phyloP scores from a whole-genome alignment of 179 eudicot species.

The Kewa caespitosa region DNA sequence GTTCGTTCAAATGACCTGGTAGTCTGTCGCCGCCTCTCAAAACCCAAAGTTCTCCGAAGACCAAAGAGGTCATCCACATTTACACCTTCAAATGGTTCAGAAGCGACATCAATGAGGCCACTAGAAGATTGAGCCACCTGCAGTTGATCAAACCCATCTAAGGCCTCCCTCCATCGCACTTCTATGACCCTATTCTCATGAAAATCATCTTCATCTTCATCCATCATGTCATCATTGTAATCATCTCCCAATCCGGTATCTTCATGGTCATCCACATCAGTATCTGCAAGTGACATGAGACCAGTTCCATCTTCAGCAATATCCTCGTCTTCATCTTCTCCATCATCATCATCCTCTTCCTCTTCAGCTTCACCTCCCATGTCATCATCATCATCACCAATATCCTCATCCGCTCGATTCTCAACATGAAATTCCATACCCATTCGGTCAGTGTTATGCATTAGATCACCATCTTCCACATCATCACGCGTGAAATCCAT shows the following conservation, averaged over 20 bases:
- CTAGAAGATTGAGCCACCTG: slow-evolving; percentile 81
- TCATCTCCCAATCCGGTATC: slow-evolving; percentile 90
- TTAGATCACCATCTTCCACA: slow-evolving; percentile 67
- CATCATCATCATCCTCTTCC: slow-evolving; percentile 94
- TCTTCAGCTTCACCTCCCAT: slow-evolving; percentile 93
- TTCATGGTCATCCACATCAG: slow-evolving; percentile 95
- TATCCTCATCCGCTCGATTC: slow-evolving; percentile 69
- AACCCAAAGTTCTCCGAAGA: slow-evolving; percentile 76
- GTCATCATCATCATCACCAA: slow-evolving; percentile 95
- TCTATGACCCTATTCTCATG: slow-evolving; percentile 91
- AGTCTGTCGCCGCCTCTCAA: slow-evolving; percentile 85
- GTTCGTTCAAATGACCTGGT: slow-evolving; percentile 71
- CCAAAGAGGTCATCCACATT: slow-evolving; percentile 97
- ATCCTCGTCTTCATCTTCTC: slow-evolving; percentile 94
- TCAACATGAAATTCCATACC: slow-evolving; percentile 83
- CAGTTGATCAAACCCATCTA: slow-evolving; percentile 88
- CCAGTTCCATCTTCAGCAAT: slow-evolving; percentile 93
- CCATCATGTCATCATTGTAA: slow-evolving; percentile 88
- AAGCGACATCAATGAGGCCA: slow-evolving; percentile 73
- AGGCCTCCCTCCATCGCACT: slow-evolving; percentile 98
- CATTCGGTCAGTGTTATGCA: slow-evolving; percentile 52
- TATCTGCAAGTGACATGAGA: slow-evolving; percentile 92
- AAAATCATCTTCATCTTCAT: slow-evolving; percentile 94
- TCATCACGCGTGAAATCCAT: slow-evolving; percentile 73
- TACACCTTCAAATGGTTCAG: slow-evolving; percentile 92